These are phyloP conservation scores for Torulaspora franciscae DNA, from an alignment of 805 yeast species.

Conservation along the genomic window DNA sequence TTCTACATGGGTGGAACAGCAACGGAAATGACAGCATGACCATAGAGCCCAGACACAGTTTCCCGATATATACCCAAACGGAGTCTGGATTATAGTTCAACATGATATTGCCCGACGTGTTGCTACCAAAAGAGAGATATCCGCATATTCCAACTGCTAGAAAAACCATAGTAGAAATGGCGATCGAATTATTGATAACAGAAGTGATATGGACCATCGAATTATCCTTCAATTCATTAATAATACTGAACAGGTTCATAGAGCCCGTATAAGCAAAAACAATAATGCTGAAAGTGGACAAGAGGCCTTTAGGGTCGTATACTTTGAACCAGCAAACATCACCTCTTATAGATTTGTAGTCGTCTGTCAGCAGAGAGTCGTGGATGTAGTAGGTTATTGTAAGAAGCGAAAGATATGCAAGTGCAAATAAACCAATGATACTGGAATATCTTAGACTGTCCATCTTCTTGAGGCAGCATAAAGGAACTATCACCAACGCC, in stretches of 20 bases:
- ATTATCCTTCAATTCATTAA: constrained; percentile 60
- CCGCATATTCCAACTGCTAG: constrained; percentile 62
- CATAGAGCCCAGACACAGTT: constrained; percentile 62
- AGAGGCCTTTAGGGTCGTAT: constrained; percentile 41
- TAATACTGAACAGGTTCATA: constrained; percentile 73
- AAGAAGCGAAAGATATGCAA: constrained; percentile 46
- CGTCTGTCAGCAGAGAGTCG: constrained; percentile 28
- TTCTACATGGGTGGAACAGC: constrained; percentile 76
- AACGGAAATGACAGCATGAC: constrained; percentile 72
- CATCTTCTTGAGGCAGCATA: constrained; percentile 54
- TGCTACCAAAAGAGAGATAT: constrained; percentile 66
- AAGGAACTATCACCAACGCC: constrained; percentile 52
- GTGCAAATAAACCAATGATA: constrained; percentile 61
- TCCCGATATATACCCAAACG: constrained; percentile 47
- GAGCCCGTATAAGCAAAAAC: constrained; percentile 80
- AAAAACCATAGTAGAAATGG: constrained; percentile 54
- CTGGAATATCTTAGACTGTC: constrained; percentile 70
- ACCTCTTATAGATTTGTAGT: constrained; percentile 44
- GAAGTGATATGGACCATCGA: constrained; percentile 44
- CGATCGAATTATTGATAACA: constrained; percentile 46
- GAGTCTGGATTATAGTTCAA: constrained; percentile 57
- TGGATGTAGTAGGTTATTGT: constrained; percentile 46
- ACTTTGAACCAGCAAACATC: constrained; percentile 40
- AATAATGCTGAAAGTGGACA: constrained; percentile 66
- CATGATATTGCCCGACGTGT: constrained; percentile 61